Evolutionary conservation across 106 monocot species (phyloP).

Genomic region (Chionographis japonica): DNA sequence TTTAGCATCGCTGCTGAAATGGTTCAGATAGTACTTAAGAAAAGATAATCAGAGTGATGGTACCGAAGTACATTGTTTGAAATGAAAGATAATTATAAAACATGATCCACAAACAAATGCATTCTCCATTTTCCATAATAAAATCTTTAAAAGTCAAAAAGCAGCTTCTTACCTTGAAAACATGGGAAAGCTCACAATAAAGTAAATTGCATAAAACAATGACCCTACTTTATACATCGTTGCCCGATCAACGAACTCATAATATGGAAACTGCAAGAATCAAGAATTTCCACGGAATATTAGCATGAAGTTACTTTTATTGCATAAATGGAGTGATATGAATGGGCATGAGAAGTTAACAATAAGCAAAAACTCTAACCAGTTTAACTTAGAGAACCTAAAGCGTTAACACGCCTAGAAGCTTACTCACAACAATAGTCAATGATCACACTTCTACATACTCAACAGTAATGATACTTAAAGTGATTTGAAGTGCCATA

Average conservation of each 20-base stretch:
- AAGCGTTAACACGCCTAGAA: too few species aligned
- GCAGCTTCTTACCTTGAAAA: constrained; percentile 65
- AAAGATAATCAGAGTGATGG: not conserved
- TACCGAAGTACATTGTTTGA: not conserved
- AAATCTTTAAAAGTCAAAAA: not conserved
- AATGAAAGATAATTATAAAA: not conserved
- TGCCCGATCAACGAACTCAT: constrained; percentile 81
- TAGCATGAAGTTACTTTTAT: too few species aligned
- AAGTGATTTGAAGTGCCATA: too few species aligned
- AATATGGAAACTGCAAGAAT: constrained; percentile 91
- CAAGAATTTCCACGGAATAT: not conserved
- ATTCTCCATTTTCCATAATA: not conserved
- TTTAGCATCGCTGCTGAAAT: too few species aligned
- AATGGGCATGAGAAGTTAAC: too few species aligned
- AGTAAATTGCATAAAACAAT: constrained; percentile 96
- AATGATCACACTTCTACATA: too few species aligned
- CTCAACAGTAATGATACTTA: too few species aligned
- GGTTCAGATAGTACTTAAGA: too few species aligned
- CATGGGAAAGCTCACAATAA: constrained; percentile 99
- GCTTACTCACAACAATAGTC: too few species aligned
- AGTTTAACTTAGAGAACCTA: too few species aligned
- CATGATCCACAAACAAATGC: not conserved
- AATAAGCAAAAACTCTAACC: too few species aligned
- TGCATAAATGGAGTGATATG: too few species aligned
- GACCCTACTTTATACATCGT: constrained; percentile 95